phyloP scores from a whole-genome alignment of 2,329 filamentous ascomycete genomes.

The Aspergillus novofumigatus region DNA sequence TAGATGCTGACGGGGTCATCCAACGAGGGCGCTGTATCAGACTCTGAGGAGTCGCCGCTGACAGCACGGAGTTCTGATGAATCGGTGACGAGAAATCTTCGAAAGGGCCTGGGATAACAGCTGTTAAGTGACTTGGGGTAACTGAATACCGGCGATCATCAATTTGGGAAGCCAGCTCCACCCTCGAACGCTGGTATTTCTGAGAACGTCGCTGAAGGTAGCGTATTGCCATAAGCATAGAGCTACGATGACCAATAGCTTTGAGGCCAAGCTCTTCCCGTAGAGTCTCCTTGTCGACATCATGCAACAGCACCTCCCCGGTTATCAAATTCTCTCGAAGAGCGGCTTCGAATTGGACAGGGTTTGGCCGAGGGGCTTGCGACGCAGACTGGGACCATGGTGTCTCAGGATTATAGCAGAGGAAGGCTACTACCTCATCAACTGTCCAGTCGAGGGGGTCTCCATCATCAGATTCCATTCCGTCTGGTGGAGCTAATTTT shows the following conservation, averaged over 20 bases:
- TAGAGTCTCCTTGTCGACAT: slow-evolving; percentile 47
- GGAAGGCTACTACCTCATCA: slow-evolving; percentile 61
- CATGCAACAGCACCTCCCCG: slow-evolving; percentile 60
- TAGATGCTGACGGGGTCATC: neutral
- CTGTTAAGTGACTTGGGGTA: neutral
- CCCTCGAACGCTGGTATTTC: slow-evolving; percentile 39
- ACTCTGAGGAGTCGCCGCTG: neutral
- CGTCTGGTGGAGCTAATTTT: slow-evolving; percentile 5
- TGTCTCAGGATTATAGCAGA: slow-evolving; percentile 55
- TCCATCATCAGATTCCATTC: slow-evolving; percentile 28
- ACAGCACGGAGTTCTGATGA: neutral
- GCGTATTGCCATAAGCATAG: slow-evolving; percentile 55
- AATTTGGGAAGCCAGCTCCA: neutral
- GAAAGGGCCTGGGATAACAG: neutral
- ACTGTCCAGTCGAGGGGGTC: slow-evolving; percentile 76
- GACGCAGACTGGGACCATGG: slow-evolving; percentile 32
- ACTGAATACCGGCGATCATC: slow-evolving; percentile 4
- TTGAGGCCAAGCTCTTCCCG: slow-evolving; percentile 56
- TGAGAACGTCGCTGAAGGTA: slow-evolving; percentile 52
- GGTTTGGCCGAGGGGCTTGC: slow-evolving; percentile 47
- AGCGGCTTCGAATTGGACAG: slow-evolving; percentile 48
- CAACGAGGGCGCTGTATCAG: neutral
- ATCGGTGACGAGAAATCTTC: neutral
- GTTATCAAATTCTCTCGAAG: slow-evolving; percentile 62
- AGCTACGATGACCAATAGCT: slow-evolving; percentile 55